Percentiles rank a stretch among this genome's conserved stretches.
phyloP scores from a whole-genome alignment of 768 basidiomycete species.

The Xerocomus spinulosus region DNA sequence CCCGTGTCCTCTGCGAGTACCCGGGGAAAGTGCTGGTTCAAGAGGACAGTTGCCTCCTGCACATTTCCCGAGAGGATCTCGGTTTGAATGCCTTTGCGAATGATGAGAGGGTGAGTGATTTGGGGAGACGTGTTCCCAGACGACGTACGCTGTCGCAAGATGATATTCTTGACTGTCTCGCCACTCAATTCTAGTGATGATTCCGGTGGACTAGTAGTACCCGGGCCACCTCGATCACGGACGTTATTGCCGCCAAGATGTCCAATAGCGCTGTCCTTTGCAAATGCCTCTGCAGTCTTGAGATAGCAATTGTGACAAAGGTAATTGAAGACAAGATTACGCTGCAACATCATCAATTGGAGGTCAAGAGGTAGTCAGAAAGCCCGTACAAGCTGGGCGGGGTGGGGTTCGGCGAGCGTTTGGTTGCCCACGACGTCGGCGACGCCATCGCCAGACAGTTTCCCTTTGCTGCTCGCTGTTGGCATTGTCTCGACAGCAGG shows the following conservation, averaged over 20 bases:
- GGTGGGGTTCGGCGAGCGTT: constrained; percentile 31
- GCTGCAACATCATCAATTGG: constrained; percentile 36
- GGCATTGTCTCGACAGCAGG: constrained; percentile 15
- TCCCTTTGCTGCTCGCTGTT: constrained; percentile 16
- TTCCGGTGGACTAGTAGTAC: constrained; percentile 8
- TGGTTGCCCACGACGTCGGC: constrained; percentile 17
- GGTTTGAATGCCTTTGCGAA: constrained; percentile 56
- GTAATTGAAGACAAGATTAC: constrained; percentile 69
- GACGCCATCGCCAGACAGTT: constrained; percentile 4
- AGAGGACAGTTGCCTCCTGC: constrained; percentile 58
- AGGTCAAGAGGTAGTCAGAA: not conserved
- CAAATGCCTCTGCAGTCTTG: constrained; percentile 66
- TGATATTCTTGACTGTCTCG: constrained; percentile 41
- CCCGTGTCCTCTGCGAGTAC: constrained; percentile 45
- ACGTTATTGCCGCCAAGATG: constrained; percentile 72
- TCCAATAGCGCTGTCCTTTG: constrained; percentile 54
- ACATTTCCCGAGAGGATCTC: constrained; percentile 74
- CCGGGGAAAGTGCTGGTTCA: constrained; percentile 70
- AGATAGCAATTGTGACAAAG: constrained; percentile 70
- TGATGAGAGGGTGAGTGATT: not conserved
- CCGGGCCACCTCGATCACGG: constrained; percentile 4
- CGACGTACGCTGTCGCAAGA: constrained; percentile 51
- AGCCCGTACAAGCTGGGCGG: constrained; percentile 42
- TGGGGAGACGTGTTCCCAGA: not conserved
- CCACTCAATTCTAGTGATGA: constrained; percentile 31